Base-by-base conservation (phyloP, 2,329 filamentous ascomycete genomes). In the Intubia oerlemansii region DNA sequence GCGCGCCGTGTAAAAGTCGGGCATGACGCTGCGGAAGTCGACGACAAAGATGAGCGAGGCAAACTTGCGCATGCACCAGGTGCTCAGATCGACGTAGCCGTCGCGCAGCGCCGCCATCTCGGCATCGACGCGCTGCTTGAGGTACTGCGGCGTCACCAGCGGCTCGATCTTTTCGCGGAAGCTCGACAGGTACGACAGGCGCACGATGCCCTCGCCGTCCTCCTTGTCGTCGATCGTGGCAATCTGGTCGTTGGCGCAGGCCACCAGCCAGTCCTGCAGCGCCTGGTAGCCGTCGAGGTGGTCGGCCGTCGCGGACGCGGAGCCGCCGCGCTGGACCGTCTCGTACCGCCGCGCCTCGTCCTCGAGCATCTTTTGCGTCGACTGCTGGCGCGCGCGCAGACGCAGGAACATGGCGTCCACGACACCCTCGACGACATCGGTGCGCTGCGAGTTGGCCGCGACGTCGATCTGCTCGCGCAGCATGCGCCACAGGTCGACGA, bases 401-500 rank as follows among this genome's bases (percentile, higher is more conserved):
- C 84, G 73, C 28, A 78, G 62, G 53, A 93, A 85, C 80, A 95
- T 95, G 46, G 84, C 76, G 48, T 95, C 88, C 28, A 95, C 73
- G 21, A 95, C 84, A 37, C 88, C 88, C 52, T 95, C 85, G 7
- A 85, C 74, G 0, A 98, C 82, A 45, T 95, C 88, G 31, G 72
- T 66, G 29, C 88, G 77, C 44, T 84, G 66, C 25, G 82, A 92
- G 42, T 79, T 77, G 23, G 71, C 73, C 5, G 84, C 84, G 0
- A 82, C 80, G 37, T 77, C 68, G 19, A 92, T 66, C 50, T 98
- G 88, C 50, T 98, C 85, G 39, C 79, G 72, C 37, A 98, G 60
- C 82, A 98, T 95, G 34, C 84, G 77, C 84, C 90, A 98, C 59
- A 95, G 76, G 43, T 92, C 84, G 32, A 84, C 76, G 30, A 92